Evolutionary conservation across 116 monocot genomes (phyloP).

Genomic region (Posidonia oceanica): DNA sequence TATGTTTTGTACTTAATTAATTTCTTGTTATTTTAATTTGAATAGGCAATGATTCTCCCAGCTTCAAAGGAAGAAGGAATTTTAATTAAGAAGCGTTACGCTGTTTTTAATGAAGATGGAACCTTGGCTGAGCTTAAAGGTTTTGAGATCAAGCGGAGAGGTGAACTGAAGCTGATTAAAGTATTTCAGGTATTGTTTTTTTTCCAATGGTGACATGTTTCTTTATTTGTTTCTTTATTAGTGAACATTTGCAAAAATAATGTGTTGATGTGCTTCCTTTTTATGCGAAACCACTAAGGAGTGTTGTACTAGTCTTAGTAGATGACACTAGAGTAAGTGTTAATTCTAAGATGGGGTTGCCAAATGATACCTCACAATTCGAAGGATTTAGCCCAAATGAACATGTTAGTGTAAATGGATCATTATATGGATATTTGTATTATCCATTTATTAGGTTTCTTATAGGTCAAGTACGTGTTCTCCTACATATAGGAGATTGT

Average conservation of each 20-base stretch:
- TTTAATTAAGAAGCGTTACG: constrained; percentile 97
- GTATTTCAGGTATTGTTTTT: constrained; percentile 74
- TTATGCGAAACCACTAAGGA: no score
- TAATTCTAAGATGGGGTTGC: no score
- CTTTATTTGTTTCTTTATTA: background rate
- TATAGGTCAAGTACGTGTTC: no score
- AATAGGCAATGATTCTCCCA: constrained; percentile 97
- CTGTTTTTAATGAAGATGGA: constrained; percentile 98
- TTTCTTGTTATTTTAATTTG: background rate
- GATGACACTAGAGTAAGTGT: no score
- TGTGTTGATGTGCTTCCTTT: no score
- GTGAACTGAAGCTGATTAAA: constrained; percentile 99
- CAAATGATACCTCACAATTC: no score
- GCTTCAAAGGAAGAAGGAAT: constrained; percentile 99
- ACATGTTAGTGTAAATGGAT: no score
- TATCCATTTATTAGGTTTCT: no score
- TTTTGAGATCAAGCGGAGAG: constrained; percentile 99
- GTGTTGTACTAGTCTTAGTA: no score
- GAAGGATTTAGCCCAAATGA: no score
- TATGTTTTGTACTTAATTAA: background rate
- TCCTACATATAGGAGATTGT: no score
- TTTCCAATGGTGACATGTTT: background rate
- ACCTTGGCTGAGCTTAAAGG: constrained; percentile 97
- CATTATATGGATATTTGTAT: no score
- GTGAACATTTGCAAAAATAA: background rate